Conservation (phyloP, 257 asterid genomes). For the Forsythia suspensa region DNA sequence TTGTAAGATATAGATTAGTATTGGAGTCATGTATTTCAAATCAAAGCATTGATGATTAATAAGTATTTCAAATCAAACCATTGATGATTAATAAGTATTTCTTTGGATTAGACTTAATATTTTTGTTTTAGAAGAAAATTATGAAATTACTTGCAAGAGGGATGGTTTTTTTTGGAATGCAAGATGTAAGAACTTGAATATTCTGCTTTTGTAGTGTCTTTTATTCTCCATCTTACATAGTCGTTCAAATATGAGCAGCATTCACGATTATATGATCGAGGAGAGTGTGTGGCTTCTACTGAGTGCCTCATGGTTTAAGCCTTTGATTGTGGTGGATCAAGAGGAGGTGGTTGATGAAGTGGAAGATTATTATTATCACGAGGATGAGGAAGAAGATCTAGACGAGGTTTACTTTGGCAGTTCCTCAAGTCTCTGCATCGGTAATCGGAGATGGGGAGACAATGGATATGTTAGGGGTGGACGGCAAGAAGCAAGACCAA, state of each 20-base stretch:
- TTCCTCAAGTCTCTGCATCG: constrained; percentile 59
- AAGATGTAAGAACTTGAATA: neutral
- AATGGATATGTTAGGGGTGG: constrained; percentile 80
- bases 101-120: neutral
- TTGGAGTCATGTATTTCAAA: neutral
- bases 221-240: constrained; percentile 1
- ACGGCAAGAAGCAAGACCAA: constrained; percentile 80
- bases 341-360: constrained; percentile 50
- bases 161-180: neutral
- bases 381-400: constrained; percentile 53
- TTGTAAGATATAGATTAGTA: neutral
- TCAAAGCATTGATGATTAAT: neutral
- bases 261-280: constrained; percentile 79
- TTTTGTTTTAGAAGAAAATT: neutral
- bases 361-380: constrained; percentile 52
- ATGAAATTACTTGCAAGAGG: neutral
- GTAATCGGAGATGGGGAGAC: constrained; percentile 83
- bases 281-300: constrained; percentile 92
- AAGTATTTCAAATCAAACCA: neutral
- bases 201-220: neutral
- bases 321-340: constrained; percentile 56
- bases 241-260: constrained; percentile 34
- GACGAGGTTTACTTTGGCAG: constrained; percentile 52
- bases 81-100: neutral
- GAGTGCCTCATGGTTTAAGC: constrained; percentile 82